Evolutionary conservation across 2,329 filamentous ascomycete species (phyloP), one percentile per base, ranked within the genome.

Genomic region (Fusarium sp.): DNA sequence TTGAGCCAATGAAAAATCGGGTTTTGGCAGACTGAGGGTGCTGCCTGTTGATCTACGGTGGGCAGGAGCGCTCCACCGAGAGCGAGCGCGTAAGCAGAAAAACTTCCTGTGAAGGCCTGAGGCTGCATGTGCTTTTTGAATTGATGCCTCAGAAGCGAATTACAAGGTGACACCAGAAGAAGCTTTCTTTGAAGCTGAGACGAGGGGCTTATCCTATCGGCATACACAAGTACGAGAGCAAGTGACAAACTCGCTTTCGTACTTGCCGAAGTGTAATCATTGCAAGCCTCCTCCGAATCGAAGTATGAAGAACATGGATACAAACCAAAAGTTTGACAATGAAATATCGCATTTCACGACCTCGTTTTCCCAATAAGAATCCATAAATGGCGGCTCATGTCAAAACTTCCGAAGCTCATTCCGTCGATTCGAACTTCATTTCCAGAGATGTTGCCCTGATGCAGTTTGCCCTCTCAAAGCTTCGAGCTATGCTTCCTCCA

Each of bases 31-130:
- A 61, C 57, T 61, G 58, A 54, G 8, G 24, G 24, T 70, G 69
- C 53, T 73, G 70, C 70, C 68, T 72, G 50, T 55, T 31, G 60
- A 45, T 22, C 57, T 39, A 71, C 44, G 12, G 53, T 35, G 45
- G 55, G 13, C 10, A 48, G 24, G 41, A 51, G 50, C 28, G 22
- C 56, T 42, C 50, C 35, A 54, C 50, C 13, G 9, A 50, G 31
- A 15, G 31, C 3, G 41, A n/a, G 11, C 3, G 15, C 6, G 14
- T 35, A 58, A 13, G 6, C 13, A 22, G n/a, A 20, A 20, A 39
- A 47, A 47, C 33, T 47, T 41, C 20, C 3, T 16, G 12, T 15
- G 13, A 41, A 60, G 26, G 31, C 54, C 55, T 65, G 66, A 71
- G 56, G 68, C 39, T 61, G 13, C 15, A 48, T 28, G 4, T 26